Evolutionary conservation across 2,329 filamentous ascomycete genomes (phyloP), one percentile per base, ranked within the genome.

Genomic region (Aspergillus pseudotamarii): DNA sequence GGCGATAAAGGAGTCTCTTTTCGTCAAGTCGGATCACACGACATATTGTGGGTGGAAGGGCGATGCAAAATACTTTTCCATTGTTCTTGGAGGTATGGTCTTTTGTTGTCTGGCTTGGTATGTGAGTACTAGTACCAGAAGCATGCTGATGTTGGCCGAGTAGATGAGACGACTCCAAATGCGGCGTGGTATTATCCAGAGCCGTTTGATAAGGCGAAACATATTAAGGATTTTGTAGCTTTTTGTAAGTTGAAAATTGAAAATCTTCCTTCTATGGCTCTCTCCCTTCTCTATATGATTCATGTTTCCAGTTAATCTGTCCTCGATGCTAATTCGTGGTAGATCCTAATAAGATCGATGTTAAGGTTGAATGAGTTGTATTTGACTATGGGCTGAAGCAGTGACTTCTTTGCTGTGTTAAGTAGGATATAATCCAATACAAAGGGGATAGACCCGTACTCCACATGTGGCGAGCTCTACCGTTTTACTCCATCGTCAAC

Each of bases 121-220:
- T 28, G 23, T 14, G 8, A 16, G 21, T 19, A 23, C 16, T 2
- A 21, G 8, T n/a, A 14, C 19, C 30, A 3, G 21, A 41, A 36
- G 16, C 23, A 12, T 48, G 5, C 21, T 26, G 4, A 16, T n/a
- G n/a, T 21, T 58, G 30, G 26, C 26, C 26, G 26, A 4, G 10
- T 61, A 82, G 83, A 80, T 45, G 78, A 78, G 6, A 80, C 81
- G 58, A 64, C 85, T 23, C 75, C 81, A 41, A 84, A 88, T 64
- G 84, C 83, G 2, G 86, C 85, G 0, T 88, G 86, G 86, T 88
- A 84, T 66, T 88, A 88, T 65, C 80, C 85, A 3, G 71, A 81
- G 48, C 81, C 85, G 1, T 80, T 82, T 59, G 80, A 82, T 28
- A 82, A 81, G 51, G 81, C 81, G 34, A 73, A 80, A 58, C 77